These are phyloP conservation scores for Nicotiana attenuata DNA, from an alignment of 257 asterid species.

Conservation along the genomic window DNA sequence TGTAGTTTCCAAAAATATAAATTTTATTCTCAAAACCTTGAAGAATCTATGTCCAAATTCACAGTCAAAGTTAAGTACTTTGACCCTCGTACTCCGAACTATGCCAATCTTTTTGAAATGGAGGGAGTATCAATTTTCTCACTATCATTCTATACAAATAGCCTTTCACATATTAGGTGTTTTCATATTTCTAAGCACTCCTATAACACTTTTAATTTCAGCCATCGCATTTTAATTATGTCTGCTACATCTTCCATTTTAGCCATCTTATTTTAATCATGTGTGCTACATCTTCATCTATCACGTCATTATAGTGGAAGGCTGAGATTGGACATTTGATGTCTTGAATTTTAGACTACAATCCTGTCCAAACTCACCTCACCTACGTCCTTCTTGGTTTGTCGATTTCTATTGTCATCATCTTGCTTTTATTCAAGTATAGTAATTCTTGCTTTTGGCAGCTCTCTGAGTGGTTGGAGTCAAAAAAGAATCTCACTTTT, in stretches of 20 bases:
- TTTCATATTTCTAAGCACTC: not conserved
- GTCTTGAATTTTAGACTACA: not conserved
- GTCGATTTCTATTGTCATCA: not conserved
- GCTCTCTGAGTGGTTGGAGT: conserved; percentile 74
- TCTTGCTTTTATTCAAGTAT: conserved; percentile 1
- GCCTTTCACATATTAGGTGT: not conserved
- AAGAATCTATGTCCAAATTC: too few species aligned
- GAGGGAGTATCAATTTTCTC: not conserved
- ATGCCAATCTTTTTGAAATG: too few species aligned
- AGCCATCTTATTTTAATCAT: not conserved
- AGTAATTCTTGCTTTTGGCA: conserved; percentile 27
- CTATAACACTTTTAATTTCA: not conserved
- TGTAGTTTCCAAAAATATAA: too few species aligned
- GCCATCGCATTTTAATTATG: not conserved
- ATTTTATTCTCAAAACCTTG: too few species aligned
- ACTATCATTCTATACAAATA: not conserved
- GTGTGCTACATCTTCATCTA: not conserved
- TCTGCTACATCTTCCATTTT: not conserved
- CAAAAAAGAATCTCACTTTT: conserved; percentile 36
- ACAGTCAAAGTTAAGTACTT: too few species aligned
- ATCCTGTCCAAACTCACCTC: not conserved
- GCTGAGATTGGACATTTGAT: not conserved
- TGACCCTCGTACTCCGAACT: too few species aligned
- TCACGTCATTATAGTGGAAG: not conserved
- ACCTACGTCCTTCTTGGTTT: not conserved